Conservation (phyloP, 345 rosid species). For the Alliaria petiolata region DNA sequence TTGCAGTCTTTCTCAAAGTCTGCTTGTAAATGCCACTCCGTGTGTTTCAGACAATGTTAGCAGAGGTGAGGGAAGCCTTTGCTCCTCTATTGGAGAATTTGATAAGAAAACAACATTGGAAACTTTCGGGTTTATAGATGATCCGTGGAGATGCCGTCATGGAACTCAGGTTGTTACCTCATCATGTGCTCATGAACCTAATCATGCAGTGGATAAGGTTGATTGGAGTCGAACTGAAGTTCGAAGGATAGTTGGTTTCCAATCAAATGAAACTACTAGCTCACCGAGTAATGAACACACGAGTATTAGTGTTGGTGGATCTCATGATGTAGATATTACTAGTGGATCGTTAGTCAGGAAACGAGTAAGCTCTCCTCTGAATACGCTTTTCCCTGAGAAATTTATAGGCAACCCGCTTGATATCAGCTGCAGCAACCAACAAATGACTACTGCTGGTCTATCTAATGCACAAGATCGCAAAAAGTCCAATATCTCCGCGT, state of each 20-base stretch:
- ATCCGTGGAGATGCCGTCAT: constrained; percentile 31
- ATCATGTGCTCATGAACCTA: constrained; percentile 34
- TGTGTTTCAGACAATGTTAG: constrained; percentile 46
- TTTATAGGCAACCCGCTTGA: constrained; percentile 48
- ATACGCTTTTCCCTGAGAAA: constrained; percentile 44
- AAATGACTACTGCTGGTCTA: constrained; percentile 26
- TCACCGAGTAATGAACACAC: constrained; percentile 27
- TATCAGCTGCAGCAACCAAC: constrained; percentile 41
- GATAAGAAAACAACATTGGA: constrained; percentile 39
- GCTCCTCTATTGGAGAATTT: constrained; percentile 40
- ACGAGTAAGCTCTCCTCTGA: constrained; percentile 65
- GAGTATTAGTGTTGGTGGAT: constrained; percentile 36
- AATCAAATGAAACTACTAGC: constrained; percentile 38
- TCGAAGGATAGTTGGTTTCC: constrained; percentile 72
- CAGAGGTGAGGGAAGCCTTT: constrained; percentile 32
- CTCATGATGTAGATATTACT: constrained; percentile 30
- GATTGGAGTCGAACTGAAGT: constrained; percentile 40
- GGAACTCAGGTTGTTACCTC: constrained; percentile 31
- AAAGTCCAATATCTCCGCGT: constrained; percentile 57
- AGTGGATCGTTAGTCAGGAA: constrained; percentile 61
- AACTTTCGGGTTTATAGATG: constrained; percentile 36
- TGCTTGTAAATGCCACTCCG: constrained; percentile 40
- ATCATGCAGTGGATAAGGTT: constrained; percentile 35
- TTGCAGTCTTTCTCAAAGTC: constrained; percentile 46
- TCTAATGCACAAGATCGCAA: constrained; percentile 48